Evolutionary conservation across 225 moss, liverwort and hornwort genomes (phyloP).

Genomic region (Climacium dendroides): DNA sequence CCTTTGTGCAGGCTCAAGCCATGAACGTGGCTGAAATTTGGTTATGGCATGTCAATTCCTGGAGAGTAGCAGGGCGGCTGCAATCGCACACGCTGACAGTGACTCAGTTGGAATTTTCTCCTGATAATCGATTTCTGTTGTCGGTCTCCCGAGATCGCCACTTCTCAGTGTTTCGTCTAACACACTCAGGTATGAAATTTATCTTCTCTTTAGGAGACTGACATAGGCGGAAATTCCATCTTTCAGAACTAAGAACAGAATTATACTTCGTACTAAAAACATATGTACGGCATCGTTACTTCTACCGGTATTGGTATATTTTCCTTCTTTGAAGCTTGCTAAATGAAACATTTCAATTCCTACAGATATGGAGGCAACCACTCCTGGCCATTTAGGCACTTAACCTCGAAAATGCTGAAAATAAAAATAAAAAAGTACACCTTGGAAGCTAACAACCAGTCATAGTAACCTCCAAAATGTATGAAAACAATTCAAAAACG

Average conservation of each 20-base stretch:
- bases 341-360: not conserved
- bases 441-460: not conserved
- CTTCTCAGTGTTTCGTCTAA: slow-evolving; percentile 57
- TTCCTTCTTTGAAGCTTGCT: not conserved
- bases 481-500: not conserved
- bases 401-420: not conserved
- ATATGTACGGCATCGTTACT: not conserved
- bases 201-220: not conserved
- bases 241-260: not conserved
- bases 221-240: not conserved
- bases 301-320: not conserved
- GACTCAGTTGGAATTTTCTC: slow-evolving; percentile 88
- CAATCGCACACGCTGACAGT: slow-evolving; percentile 81
- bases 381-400: not conserved
- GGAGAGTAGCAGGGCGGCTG: slow-evolving; percentile 72
- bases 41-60: slow-evolving; percentile 76
- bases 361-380: not conserved
- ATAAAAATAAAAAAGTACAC: not conserved
- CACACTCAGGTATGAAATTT: slow-evolving; percentile 14
- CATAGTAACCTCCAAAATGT: not conserved
- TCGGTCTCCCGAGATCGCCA: slow-evolving; percentile 95
- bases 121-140: slow-evolving; percentile 60
- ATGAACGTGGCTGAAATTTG: slow-evolving; percentile 79
- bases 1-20: slow-evolving; percentile 58
- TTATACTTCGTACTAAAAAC: not conserved